phyloP scores from a whole-genome alignment of 352 stramenopile genomes.

The Phytophthora podocarpi region DNA sequence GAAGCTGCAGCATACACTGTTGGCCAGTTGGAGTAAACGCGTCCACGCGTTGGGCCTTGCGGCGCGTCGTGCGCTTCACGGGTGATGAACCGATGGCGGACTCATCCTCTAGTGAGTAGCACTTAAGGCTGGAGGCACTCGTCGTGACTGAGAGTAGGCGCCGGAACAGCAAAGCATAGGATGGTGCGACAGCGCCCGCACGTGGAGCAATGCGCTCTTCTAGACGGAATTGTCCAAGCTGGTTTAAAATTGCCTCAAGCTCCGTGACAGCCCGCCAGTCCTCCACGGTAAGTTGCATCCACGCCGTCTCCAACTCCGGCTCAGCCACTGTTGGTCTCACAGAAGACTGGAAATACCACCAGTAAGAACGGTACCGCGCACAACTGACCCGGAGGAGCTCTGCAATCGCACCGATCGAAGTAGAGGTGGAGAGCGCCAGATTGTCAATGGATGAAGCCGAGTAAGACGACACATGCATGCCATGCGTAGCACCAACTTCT shows the following conservation, averaged over 20 bases:
- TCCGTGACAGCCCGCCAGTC: conserved; percentile 39
- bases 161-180: conserved; percentile 40
- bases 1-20: conserved; percentile 24
- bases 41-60: conserved; percentile 27
- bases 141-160: conserved; percentile 36
- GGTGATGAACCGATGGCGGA: not conserved
- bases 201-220: conserved; percentile 22
- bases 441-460: conserved; percentile 16
- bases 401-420: conserved; percentile 30
- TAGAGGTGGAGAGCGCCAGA: conserved; percentile 8
- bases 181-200: conserved; percentile 19
- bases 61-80: conserved; percentile 12
- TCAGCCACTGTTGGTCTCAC: conserved; percentile 10
- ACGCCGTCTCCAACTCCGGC: conserved; percentile 24
- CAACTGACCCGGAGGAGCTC: conserved; percentile 37
- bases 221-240: conserved; percentile 33
- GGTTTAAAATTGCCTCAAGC: conserved; percentile 38
- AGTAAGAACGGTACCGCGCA: conserved; percentile 30
- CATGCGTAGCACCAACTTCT: conserved; percentile 3
- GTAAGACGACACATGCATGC: not conserved
- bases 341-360: conserved; percentile 32
- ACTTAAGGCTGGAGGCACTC: conserved; percentile 35
- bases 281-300: conserved; percentile 30
- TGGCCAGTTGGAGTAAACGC: conserved; percentile 24
- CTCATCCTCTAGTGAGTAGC: conserved; percentile 28